Base-by-base conservation (phyloP, 805 yeast species). In the Nematodospora valgi region DNA sequence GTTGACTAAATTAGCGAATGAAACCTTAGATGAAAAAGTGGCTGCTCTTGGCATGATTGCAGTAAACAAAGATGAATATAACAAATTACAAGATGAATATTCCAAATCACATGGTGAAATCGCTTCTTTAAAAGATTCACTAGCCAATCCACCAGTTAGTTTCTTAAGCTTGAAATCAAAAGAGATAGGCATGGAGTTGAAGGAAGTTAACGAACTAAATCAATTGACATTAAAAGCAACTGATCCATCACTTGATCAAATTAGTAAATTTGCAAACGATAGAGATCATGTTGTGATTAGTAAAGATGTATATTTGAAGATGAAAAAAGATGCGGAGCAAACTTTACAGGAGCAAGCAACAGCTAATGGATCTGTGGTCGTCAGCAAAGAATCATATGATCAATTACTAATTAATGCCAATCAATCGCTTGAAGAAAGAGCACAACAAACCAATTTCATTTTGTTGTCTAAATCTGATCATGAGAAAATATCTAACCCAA, bases 11-110 rank as follows among this genome's bases (percentile, higher is more conserved):
- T 18, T 24, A 17, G 51, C 50, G 2, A 40, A 32, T 26, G 43
- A 44, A 33, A 12, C 51, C 6, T 35, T 53, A 23, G 47, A 49
- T 23, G 31, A 37, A 8, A 46, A 41, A 25, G 56, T 52, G 11
- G 11, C 12, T n/a, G 30, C 21, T 5, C 30, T 22, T 8, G 34
- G 30, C 6, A 21, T 37, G 35, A 22, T 27, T 7, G 28, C 26
- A 10, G n/a, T 40, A 5, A 10, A 26, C 6, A 13, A 25, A n/a
- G 30, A 15, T 4, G 36, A 32, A 21, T 21, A 16, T 15, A 6
- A 16, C 12, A 23, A n/a, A 19, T 32, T 32, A 21, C 13, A 32
- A 15, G 27, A 30, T 30, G n/a, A n/a, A n/a, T n/a, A n/a, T n/a
- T n/a, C n/a, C n/a, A n/a, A n/a, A n/a, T n/a, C n/a, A n/a, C n/a